Evolutionary conservation across 305 asterid genomes (phyloP), one percentile per base, ranked within the genome.

Genomic region (Fraxinus nigra): DNA sequence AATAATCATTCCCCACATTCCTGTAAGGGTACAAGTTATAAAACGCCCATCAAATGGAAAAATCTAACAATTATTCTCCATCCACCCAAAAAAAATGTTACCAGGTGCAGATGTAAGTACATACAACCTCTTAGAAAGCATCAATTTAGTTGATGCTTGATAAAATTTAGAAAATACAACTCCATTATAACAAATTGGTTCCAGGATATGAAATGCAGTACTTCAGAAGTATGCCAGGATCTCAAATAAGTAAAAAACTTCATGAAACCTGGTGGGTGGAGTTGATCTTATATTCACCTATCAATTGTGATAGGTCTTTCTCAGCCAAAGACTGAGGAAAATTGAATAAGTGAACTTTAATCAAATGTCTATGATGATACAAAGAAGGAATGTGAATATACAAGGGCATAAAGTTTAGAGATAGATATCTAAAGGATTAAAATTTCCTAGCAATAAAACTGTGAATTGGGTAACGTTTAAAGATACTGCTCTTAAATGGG

Each of bases 1-100:
- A 65, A 76, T 20, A 7, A 69, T 33, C 67, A 51, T 46, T 72
- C 78, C 82, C 82, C 48, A 37, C 67, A 16, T 72, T 77, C 34
- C 32, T 69, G 73, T 67, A 76, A 38, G 79, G 77, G 4, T n/a
- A 67, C 74, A 63, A 77, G 37, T 35, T 7, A 37, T 37, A 37
- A 37, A 70, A 40, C 79, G 35, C 34, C 54, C 13, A 54, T 56
- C 40, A 67, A 75, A 28, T 24, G 16, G 79, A 63, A 65, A 78
- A 48, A 80, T 48, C 77, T 73, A 33, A 72, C 8, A 2, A 13
- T 38, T 8, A 75, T 46, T 37, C 56, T 18, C 59, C 59, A 75
- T 75, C 78, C 28, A 46, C 70, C 13, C 30, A 20, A 61, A 54
- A 54, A 51, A 5, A n/a, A 0, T 51, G 2, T 51, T 51, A 16